Percentiles rank a stretch among this genome's conserved stretches.
These are phyloP conservation scores for Diversispora epigaea DNA, from an alignment of 192 early-diverging fungal species.

Conservation along the genomic window DNA sequence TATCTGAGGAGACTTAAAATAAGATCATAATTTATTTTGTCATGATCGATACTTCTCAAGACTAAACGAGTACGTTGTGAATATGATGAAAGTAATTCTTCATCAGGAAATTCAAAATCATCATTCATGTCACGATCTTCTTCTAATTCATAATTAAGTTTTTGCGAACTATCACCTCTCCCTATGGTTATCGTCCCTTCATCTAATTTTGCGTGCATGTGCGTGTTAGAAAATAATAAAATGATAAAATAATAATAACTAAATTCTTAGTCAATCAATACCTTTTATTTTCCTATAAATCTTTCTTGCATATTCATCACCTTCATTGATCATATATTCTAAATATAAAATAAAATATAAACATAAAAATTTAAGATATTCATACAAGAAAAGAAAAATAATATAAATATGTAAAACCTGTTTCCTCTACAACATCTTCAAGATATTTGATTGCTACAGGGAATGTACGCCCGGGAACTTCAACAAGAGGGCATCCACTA, in stretches of 20 bases:
- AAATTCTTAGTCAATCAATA: constrained; percentile 1
- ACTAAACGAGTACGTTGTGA: too few species aligned
- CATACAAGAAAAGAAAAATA: neutral
- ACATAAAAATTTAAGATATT: neutral
- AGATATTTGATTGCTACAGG: constrained; percentile 68
- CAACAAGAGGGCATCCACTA: constrained; percentile 57
- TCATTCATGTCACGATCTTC: too few species aligned
- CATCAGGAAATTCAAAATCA: too few species aligned
- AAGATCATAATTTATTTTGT: constrained; percentile 60
- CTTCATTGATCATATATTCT: constrained; percentile 53
- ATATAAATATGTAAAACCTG: constrained; percentile 31
- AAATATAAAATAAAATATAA: neutral
- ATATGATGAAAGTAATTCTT: too few species aligned
- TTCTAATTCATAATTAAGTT: too few species aligned
- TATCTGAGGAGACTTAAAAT: constrained; percentile 58
- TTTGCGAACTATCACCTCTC: constrained; percentile 22
- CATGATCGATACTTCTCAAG: too few species aligned
- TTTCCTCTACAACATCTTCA: constrained; percentile 68
- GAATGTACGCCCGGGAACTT: constrained; percentile 73
- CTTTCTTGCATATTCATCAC: constrained; percentile 48
- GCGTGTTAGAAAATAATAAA: neutral
- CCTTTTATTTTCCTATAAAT: constrained; percentile 40
- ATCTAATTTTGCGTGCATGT: constrained; percentile 13
- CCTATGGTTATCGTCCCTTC: constrained; percentile 40
- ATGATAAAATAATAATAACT: neutral